A percentile compares a stretch with the other conserved stretches of the same genome.
phyloP scores from a whole-genome alignment of 164 flowering plant genomes.

The Annona cherimola region DNA sequence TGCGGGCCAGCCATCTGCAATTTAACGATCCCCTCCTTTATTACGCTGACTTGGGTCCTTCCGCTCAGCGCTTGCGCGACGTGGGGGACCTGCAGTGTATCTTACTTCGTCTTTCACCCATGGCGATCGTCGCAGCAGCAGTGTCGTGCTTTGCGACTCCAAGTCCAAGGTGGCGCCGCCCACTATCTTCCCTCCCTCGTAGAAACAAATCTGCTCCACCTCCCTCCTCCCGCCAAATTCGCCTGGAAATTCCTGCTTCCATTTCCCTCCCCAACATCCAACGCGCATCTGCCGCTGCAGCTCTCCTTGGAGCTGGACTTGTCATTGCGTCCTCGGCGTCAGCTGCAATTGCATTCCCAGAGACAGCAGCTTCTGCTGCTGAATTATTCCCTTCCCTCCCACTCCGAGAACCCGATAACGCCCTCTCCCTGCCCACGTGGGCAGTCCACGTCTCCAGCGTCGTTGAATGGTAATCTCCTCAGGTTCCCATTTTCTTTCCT shows the following conservation, averaged over 20 bases:
- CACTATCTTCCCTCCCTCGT: background rate
- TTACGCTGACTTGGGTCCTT: background rate
- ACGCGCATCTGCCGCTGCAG: constrained; percentile 1
- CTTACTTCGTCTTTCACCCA: background rate
- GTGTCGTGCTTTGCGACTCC: background rate
- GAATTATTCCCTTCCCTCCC: constrained; percentile 25
- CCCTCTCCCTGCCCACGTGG: constrained; percentile 96
- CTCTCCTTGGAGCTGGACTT: constrained; percentile 37
- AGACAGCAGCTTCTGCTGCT: constrained; percentile 36
- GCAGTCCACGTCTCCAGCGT: constrained; percentile 93
- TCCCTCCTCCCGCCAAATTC: background rate
- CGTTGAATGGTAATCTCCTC: constrained; percentile 62
- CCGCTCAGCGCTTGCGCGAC: background rate
- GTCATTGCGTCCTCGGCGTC: constrained; percentile 17
- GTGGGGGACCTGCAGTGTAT: background rate
- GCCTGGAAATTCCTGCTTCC: background rate
- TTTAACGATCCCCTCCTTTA: no score
- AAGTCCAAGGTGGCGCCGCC: background rate
- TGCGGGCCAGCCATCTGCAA: background rate
- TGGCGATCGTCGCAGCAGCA: background rate
- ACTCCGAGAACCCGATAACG: constrained; percentile 70
- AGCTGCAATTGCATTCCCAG: constrained; percentile 2
- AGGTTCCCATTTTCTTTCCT: background rate
- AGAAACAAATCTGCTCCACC: background rate
- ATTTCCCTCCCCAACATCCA: background rate